A percentile compares a stretch with the other conserved stretches of the same genome.
Evolutionary conservation across 768 basidiomycete genomes (phyloP).

Genomic region (Trametes punicea): DNA sequence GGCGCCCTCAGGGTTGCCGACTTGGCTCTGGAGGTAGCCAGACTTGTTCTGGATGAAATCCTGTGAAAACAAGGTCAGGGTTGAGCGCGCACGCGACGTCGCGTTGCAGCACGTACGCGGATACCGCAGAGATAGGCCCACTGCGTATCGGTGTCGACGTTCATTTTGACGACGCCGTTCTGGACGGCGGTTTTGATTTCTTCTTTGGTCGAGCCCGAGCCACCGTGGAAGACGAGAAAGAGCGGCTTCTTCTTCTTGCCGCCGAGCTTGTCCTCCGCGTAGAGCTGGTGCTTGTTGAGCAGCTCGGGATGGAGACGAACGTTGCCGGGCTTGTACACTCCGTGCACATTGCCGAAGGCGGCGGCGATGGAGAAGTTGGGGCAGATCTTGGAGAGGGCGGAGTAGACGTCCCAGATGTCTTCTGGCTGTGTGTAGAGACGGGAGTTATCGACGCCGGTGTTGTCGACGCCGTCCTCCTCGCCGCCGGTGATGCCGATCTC

Average conservation of each 20-base stretch:
- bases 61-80: constrained; percentile 31
- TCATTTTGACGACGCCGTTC: constrained; percentile 98
- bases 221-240: constrained; percentile 99
- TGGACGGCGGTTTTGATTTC: constrained; percentile 91
- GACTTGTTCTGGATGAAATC: constrained; percentile 86
- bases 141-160: constrained; percentile 78
- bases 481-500: constrained; percentile 99
- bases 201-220: constrained; percentile 94
- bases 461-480: constrained; percentile 99
- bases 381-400: constrained; percentile 75
- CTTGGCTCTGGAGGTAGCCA: constrained; percentile 85
- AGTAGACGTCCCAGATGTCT: constrained; percentile 90
- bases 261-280: constrained; percentile 65
- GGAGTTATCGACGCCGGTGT: constrained; percentile 91
- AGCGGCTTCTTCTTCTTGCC: constrained; percentile 70
- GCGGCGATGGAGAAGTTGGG: constrained; percentile 98
- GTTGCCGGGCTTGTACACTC: constrained; percentile 99
- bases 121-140: constrained; percentile 89
- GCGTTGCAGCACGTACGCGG: constrained; percentile 58
- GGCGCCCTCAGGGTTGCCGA: constrained; percentile 94
- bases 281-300: constrained; percentile 85
- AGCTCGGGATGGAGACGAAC: constrained; percentile 91
- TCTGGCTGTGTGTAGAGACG: constrained; percentile 96
- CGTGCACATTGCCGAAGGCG: constrained; percentile 98
- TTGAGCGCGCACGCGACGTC: not conserved